phyloP scores from a whole-genome alignment of 2,329 filamentous ascomycete species.

The Dothistroma septosporum region DNA sequence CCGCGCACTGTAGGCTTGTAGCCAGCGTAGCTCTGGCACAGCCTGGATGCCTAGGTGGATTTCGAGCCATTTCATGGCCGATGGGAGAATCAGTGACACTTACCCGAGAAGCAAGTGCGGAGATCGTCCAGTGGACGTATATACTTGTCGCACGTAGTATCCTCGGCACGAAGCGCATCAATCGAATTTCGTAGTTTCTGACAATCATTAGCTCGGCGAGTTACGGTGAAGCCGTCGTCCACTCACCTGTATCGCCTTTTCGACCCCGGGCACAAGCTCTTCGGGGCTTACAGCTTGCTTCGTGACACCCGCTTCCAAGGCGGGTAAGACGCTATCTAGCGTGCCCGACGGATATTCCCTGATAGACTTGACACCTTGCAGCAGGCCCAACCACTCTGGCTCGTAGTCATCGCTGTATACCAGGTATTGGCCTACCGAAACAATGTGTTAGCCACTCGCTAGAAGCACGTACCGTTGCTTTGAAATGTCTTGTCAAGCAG shows the following conservation, averaged over 20 bases:
- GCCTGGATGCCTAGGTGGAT: no score
- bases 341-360: constrained; percentile 2
- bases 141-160: constrained; percentile 17
- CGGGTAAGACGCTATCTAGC: constrained; percentile 2
- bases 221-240: no score
- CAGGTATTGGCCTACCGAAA: constrained; percentile 17
- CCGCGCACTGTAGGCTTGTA: no score
- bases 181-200: constrained; percentile 9
- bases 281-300: constrained; percentile 6
- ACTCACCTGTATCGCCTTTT: constrained; percentile 4
- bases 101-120: constrained; percentile 4
- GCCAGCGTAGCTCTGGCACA: no score
- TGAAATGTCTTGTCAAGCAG: not conserved
- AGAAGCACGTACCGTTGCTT: not conserved
- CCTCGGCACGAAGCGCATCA: constrained; percentile 15
- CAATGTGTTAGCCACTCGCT: not conserved
- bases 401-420: constrained; percentile 13
- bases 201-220: not conserved
- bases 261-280: constrained; percentile 8
- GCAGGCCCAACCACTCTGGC: constrained; percentile 17
- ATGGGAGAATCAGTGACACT: not conserved
- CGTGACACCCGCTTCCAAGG: not conserved
- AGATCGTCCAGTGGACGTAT: constrained; percentile 13
- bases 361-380: constrained; percentile 19
- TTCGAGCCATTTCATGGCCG: no score